A percentile compares a stretch with the other conserved stretches of the same genome.
Conservation (phyloP, 805 yeast species). For the Candida sakaeoensis region DNA sequence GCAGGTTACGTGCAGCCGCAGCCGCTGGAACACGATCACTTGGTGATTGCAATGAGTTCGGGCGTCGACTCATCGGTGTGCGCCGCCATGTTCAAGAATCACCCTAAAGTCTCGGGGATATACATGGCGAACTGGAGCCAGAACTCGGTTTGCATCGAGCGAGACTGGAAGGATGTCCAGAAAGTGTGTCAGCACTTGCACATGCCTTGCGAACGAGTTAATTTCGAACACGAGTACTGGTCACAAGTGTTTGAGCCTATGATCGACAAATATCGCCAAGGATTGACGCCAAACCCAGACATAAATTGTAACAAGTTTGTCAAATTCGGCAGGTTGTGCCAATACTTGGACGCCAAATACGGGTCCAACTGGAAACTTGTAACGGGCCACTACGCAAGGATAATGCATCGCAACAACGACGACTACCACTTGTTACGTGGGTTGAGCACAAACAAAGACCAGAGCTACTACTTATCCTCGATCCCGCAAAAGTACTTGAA, state of each 20-base stretch:
- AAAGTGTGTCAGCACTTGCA: constrained; percentile 54
- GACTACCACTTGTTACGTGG: constrained; percentile 55
- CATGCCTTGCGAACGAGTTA: constrained; percentile 72
- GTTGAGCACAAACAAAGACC: constrained; percentile 66
- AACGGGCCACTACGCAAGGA: constrained; percentile 78
- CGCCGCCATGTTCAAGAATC: constrained; percentile 62
- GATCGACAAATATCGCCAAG: constrained; percentile 66
- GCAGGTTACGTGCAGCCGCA: constrained; percentile 30
- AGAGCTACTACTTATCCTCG: constrained; percentile 83
- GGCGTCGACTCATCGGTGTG: constrained; percentile 95
- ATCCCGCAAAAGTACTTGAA: constrained; percentile 45
- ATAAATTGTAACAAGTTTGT: constrained; percentile 80
- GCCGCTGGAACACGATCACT: constrained; percentile 54
- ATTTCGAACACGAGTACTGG: constrained; percentile 93
- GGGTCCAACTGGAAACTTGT: constrained; percentile 72
- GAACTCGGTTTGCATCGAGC: constrained; percentile 68
- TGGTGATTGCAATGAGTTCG: constrained; percentile 89
- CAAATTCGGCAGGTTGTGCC: constrained; percentile 78
- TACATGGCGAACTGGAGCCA: constrained; percentile 93
- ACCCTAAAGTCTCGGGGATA: constrained; percentile 67
- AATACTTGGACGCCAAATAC: constrained; percentile 44
- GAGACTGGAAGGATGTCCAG: constrained; percentile 85
- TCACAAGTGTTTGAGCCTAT: constrained; percentile 87
- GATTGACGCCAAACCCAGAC: constrained; percentile 93
- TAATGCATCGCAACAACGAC: constrained; percentile 34